Conservation (phyloP, 2,329 filamentous ascomycete species). For the Diaporthe destruens region DNA sequence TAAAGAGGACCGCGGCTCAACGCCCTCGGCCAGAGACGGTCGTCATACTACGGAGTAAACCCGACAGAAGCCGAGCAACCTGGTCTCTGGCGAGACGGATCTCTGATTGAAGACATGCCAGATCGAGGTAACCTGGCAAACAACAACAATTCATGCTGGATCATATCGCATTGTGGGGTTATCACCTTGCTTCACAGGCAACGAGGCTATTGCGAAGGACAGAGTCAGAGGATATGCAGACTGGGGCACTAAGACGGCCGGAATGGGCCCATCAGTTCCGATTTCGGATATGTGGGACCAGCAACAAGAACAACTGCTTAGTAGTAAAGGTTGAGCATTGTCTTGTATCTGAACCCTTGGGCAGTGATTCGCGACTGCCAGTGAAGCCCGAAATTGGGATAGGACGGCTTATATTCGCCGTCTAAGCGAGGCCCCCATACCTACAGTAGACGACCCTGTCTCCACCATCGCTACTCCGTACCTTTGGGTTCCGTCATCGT, state of each 20-base stretch:
- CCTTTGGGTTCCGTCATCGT: constrained; percentile 30
- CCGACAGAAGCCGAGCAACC: constrained; percentile 40
- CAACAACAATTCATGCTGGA: neutral
- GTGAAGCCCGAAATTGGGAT: constrained; percentile 7
- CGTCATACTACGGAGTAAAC: constrained; percentile 37
- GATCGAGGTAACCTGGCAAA: neutral
- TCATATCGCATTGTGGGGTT: neutral
- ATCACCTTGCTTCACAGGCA: neutral
- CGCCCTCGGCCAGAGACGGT: constrained; percentile 21
- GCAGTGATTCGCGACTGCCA: neutral
- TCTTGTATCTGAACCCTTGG: neutral
- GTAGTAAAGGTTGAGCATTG: too few species aligned
- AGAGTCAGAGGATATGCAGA: neutral
- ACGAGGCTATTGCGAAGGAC: neutral
- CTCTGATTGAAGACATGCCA: neutral
- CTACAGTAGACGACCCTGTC: constrained; percentile 18
- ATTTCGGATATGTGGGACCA: constrained; percentile 9
- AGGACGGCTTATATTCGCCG: neutral
- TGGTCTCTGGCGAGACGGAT: constrained; percentile 4
- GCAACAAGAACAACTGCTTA: constrained; percentile 1
- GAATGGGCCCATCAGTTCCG: constrained; percentile 7
- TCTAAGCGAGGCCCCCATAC: neutral
- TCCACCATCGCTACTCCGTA: constrained; percentile 20
- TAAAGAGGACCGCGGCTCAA: constrained; percentile 7
- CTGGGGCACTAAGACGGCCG: neutral